Evolutionary conservation across 192 early-diverging fungal species (phyloP).

Genomic region (Entomortierella lignicola): DNA sequence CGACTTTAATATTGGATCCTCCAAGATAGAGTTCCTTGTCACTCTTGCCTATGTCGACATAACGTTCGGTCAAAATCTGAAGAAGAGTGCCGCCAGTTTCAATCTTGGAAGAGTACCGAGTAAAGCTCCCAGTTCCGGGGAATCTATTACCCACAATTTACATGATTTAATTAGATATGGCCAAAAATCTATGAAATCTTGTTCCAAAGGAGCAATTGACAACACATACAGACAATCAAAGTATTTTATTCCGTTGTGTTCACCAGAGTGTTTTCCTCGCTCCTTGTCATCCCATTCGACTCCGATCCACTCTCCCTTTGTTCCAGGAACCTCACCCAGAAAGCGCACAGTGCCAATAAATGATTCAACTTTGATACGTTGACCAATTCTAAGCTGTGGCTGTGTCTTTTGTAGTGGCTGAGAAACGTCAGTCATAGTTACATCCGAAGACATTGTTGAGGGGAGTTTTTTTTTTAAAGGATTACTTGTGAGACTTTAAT

Average conservation of each 20-base stretch:
- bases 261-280: conserved; percentile 71
- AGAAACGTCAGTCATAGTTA: conserved; percentile 5
- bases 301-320: conserved; percentile 68
- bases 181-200: not conserved
- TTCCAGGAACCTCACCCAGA: conserved; percentile 57
- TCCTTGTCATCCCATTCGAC: conserved; percentile 71
- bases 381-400: conserved; percentile 32
- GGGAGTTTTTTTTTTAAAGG: too few species aligned
- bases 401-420: conserved; percentile 12
- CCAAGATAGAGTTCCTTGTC: conserved; percentile 46
- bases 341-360: conserved; percentile 60
- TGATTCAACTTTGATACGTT: conserved; percentile 59
- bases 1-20: conserved; percentile 59
- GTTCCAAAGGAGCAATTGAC: not conserved
- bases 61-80: conserved; percentile 57
- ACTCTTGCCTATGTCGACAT: conserved; percentile 38
- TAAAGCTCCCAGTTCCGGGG: conserved; percentile 65
- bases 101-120: conserved; percentile 60
- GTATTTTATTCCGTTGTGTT: conserved; percentile 61
- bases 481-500: not conserved
- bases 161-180: too few species aligned
- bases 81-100: conserved; percentile 55
- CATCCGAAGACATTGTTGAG: conserved; percentile 1
- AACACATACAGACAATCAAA: conserved; percentile 63
- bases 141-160: conserved; percentile 28